These are phyloP conservation scores for Fragaria vesca DNA, from an alignment of 306 rosid genomes.

Conservation along the genomic window DNA sequence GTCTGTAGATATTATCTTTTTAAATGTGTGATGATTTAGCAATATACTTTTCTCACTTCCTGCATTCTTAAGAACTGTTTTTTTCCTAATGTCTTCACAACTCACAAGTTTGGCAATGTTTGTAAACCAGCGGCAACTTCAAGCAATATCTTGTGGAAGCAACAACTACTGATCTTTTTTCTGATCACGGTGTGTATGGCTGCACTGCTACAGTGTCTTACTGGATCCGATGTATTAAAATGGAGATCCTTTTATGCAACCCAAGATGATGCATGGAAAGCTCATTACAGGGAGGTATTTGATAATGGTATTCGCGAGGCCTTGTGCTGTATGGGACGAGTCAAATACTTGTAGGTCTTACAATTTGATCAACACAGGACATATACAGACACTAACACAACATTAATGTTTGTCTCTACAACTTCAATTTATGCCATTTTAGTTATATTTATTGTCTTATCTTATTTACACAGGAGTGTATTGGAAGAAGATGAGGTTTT, in stretches of 20 bases:
- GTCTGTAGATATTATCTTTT: not conserved
- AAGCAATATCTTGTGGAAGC: too few relatives aligned
- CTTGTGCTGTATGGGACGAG: conserved; percentile 85
- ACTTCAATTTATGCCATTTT: conserved; percentile 13
- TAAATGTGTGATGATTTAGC: not conserved
- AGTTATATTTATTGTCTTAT: conserved; percentile 17
- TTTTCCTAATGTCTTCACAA: not conserved
- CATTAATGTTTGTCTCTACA: not conserved
- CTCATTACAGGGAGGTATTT: conserved; percentile 80
- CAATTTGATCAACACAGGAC: conserved; percentile 11
- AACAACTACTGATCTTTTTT: too few relatives aligned
- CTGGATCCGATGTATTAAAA: conserved; percentile 65
- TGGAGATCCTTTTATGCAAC: conserved; percentile 86
- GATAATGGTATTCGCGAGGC: conserved; percentile 88
- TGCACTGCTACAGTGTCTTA: conserved; percentile 58
- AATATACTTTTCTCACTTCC: not conserved
- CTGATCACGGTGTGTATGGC: conserved; percentile 34
- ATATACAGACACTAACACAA: too few relatives aligned
- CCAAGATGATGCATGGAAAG: conserved; percentile 78
- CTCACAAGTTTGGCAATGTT: not conserved
- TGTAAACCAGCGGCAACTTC: conserved; percentile 36
- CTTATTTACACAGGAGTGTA: conserved; percentile 42
- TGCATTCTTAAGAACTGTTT: not conserved
- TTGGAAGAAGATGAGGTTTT: conserved; percentile 80
- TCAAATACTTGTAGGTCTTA: conserved; percentile 64